Percentiles rank a stretch among this genome's conserved stretches.
These are phyloP conservation scores for Myxozyma vanderwaltii DNA, from an alignment of 805 yeast genomes.

Conservation along the genomic window DNA sequence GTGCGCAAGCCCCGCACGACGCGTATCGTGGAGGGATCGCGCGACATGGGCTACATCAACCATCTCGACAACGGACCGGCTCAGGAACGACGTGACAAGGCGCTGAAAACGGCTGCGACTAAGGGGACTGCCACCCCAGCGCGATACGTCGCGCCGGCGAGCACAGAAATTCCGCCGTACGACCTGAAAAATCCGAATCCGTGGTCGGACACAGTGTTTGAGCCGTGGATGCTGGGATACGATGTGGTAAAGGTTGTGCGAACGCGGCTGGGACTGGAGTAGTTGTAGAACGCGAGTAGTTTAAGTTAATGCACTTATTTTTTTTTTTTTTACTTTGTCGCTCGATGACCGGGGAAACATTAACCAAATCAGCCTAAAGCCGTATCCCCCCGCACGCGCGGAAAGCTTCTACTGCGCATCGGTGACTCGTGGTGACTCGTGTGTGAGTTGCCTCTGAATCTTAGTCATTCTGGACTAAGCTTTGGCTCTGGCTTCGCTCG, in stretches of 20 bases:
- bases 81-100: slow-evolving; percentile 13
- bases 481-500: too few species aligned
- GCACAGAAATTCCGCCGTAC: slow-evolving; percentile 13
- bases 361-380: too few species aligned
- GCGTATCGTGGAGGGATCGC: slow-evolving; percentile 15
- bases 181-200: slow-evolving; percentile 19
- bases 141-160: neutral
- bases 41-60: slow-evolving; percentile 3
- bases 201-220: slow-evolving; percentile 21
- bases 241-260: slow-evolving; percentile 16
- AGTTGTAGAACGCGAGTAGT: too few species aligned
- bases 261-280: slow-evolving; percentile 1
- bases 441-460: neutral
- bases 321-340: too few species aligned
- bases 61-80: slow-evolving; percentile 16
- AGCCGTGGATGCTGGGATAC: slow-evolving; percentile 23
- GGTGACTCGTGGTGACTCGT: too few species aligned
- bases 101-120: neutral
- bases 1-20: slow-evolving; percentile 22
- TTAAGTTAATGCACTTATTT: too few species aligned
- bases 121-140: neutral
- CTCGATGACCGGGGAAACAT: too few species aligned
- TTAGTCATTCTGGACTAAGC: too few species aligned
- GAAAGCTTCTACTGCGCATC: too few species aligned
- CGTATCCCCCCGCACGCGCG: too few species aligned